Conservation (phyloP, 768 basidiomycete species). For the Suillus sp. region DNA sequence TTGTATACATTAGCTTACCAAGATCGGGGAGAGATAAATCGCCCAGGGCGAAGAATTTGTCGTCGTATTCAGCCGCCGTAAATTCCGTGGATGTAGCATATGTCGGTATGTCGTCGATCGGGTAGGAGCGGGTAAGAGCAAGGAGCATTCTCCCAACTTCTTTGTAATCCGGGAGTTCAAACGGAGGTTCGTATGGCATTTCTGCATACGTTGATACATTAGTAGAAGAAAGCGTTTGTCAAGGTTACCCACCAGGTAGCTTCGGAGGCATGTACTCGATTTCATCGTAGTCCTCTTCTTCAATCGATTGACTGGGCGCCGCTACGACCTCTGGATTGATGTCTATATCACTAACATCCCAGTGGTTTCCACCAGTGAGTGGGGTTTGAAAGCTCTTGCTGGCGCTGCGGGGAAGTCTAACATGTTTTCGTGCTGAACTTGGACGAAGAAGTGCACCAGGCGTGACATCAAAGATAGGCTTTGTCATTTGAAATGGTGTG, state of each 20-base stretch:
- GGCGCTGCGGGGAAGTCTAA: conserved; percentile 54
- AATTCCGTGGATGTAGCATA: conserved; percentile 23
- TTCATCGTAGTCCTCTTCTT: conserved; percentile 44
- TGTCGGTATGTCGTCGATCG: conserved; percentile 35
- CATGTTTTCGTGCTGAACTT: conserved; percentile 67
- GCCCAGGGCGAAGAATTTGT: conserved; percentile 23
- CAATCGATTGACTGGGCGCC: conserved; percentile 25
- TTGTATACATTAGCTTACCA: conserved; percentile 20
- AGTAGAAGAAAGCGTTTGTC: not conserved
- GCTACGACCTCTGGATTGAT: conserved; percentile 31
- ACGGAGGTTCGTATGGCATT: conserved; percentile 45
- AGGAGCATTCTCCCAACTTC: conserved; percentile 41
- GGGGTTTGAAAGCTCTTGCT: conserved; percentile 67
- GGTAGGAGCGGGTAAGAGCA: conserved; percentile 37
- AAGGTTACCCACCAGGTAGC: conserved; percentile 42
- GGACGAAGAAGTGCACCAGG: conserved; percentile 48
- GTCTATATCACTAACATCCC: conserved; percentile 71
- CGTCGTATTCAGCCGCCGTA: conserved; percentile 22
- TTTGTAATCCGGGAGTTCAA: conserved; percentile 53
- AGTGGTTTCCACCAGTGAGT: conserved; percentile 61
- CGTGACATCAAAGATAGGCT: conserved; percentile 33
- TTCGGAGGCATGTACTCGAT: conserved; percentile 60
- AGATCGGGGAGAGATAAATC: conserved; percentile 25
- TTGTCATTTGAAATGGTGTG: conserved; percentile 20
- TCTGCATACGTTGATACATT: conserved; percentile 31